Percentiles rank a stretch among this genome's conserved stretches.
Evolutionary conservation across 2,329 filamentous ascomycete species (phyloP).

Genomic region (Macroventuria anomochaeta): DNA sequence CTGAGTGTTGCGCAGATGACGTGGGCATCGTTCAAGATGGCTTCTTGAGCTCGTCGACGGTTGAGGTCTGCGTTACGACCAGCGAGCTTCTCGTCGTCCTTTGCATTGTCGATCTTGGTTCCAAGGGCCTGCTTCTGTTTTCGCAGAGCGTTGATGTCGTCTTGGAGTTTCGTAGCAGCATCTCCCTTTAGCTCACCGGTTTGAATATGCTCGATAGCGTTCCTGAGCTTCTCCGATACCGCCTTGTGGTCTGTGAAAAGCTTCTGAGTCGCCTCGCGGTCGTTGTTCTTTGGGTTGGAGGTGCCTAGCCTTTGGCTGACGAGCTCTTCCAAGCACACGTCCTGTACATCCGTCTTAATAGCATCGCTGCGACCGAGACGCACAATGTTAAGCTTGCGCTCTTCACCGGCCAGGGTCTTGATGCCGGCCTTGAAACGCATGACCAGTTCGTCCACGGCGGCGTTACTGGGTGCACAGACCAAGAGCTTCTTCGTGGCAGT

Average conservation of each 20-base stretch:
- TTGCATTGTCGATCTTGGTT: constrained; percentile 82
- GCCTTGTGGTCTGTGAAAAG: constrained; percentile 73
- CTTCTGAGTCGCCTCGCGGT: constrained; percentile 62
- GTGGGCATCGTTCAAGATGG: constrained; percentile 88
- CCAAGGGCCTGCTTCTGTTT: constrained; percentile 78
- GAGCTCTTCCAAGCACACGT: constrained; percentile 92
- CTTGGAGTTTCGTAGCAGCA: constrained; percentile 70
- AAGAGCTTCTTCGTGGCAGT: constrained; percentile 78
- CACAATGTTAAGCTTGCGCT: constrained; percentile 82
- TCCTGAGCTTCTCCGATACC: constrained; percentile 69
- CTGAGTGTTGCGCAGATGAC: constrained; percentile 95
- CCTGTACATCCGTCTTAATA: constrained; percentile 85
- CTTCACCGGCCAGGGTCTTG: constrained; percentile 74
- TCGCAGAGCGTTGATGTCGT: constrained; percentile 79
- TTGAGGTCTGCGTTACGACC: constrained; percentile 86
- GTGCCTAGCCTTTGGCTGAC: constrained; percentile 74
- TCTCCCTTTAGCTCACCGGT: constrained; percentile 65
- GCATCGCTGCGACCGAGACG: constrained; percentile 90
- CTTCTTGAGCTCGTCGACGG: constrained; percentile 83
- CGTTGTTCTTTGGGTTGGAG: constrained; percentile 45
- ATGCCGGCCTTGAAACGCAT: constrained; percentile 89
- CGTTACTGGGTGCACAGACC: constrained; percentile 98
- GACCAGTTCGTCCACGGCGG: constrained; percentile 94
- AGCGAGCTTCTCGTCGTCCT: constrained; percentile 82
- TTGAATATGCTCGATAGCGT: constrained; percentile 73